A percentile compares a stretch with the other conserved stretches of the same genome.
Evolutionary conservation across 179 eudicot species (phyloP).

Genomic region (Silene vulgaris): DNA sequence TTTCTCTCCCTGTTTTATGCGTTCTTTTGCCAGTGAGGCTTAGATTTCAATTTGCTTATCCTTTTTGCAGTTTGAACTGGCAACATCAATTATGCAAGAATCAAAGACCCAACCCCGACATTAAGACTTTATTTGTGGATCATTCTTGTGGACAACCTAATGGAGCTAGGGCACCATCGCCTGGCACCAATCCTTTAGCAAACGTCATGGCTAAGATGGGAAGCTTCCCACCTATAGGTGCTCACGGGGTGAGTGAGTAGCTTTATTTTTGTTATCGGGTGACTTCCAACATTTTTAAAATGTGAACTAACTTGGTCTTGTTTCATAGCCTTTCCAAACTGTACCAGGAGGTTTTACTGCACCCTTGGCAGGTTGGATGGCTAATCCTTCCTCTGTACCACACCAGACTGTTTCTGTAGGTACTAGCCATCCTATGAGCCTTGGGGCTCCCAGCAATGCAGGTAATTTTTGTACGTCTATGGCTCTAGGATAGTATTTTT

Average conservation of each 20-base stretch:
- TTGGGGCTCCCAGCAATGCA: constrained; percentile 32
- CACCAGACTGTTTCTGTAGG: constrained; percentile 34
- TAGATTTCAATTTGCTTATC: background rate
- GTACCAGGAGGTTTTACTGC: constrained; percentile 32
- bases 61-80: constrained; percentile 34
- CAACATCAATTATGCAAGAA: constrained; percentile 43
- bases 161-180: constrained; percentile 39
- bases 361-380: constrained; percentile 36
- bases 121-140: constrained; percentile 37
- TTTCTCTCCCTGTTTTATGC: background rate
- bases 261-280: background rate
- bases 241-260: constrained; percentile 33
- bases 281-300: background rate
- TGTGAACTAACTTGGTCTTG: constrained; percentile 18
- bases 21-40: background rate
- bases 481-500: background rate
- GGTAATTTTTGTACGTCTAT: constrained; percentile 20
- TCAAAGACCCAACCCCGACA: constrained; percentile 35
- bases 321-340: constrained; percentile 34
- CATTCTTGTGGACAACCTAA: constrained; percentile 38
- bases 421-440: constrained; percentile 27
- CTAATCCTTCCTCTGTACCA: constrained; percentile 30
- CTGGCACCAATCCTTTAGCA: constrained; percentile 30
- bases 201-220: constrained; percentile 34
- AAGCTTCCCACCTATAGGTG: constrained; percentile 35